Evolutionary conservation across 1,284 basidiomycete genomes (phyloP).

Genomic region (Tylopilus orsonianus): DNA sequence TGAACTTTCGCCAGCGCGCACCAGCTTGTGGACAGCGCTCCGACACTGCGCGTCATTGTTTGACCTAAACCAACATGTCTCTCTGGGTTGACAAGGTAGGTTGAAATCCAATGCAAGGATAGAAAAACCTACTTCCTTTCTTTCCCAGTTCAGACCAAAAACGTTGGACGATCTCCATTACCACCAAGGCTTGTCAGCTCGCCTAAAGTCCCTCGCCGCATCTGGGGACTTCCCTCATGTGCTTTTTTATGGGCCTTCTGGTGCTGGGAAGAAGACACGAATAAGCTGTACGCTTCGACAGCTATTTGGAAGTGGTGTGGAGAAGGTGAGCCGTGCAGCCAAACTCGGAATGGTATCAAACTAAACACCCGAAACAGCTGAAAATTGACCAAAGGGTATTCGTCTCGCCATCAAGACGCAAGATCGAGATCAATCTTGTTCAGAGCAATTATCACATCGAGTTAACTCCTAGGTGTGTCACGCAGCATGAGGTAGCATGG

Average conservation of each 20-base stretch:
- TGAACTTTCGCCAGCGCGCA: not conserved
- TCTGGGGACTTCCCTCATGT: conserved; percentile 97
- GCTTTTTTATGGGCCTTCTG: conserved; percentile 96
- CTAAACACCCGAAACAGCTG: conserved; percentile 53
- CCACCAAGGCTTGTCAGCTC: conserved; percentile 78
- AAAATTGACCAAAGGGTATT: conserved; percentile 99
- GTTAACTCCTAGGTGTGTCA: conserved; percentile 86
- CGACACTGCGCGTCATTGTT: not conserved
- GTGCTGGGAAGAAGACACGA: conserved; percentile 97
- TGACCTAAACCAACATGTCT: conserved; percentile 53
- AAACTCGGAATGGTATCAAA: not conserved
- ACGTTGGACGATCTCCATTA: conserved; percentile 88
- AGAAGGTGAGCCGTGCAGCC: conserved; percentile 65
- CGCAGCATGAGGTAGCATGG: not conserved
- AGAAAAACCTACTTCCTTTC: conserved; percentile 6
- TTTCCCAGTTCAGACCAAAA: conserved; percentile 78
- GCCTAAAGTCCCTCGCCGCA: conserved; percentile 79
- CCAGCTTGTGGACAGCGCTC: not conserved
- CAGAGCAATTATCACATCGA: conserved; percentile 98
- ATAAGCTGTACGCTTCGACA: conserved; percentile 88
- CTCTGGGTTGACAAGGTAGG: conserved; percentile 86
- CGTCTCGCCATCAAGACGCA: conserved; percentile 90
- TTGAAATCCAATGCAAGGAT: not conserved
- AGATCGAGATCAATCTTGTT: conserved; percentile 96
- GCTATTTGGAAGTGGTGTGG: conserved; percentile 89